phyloP scores from a whole-genome alignment of 2,329 filamentous ascomycete species.

The Fusarium compactum region DNA sequence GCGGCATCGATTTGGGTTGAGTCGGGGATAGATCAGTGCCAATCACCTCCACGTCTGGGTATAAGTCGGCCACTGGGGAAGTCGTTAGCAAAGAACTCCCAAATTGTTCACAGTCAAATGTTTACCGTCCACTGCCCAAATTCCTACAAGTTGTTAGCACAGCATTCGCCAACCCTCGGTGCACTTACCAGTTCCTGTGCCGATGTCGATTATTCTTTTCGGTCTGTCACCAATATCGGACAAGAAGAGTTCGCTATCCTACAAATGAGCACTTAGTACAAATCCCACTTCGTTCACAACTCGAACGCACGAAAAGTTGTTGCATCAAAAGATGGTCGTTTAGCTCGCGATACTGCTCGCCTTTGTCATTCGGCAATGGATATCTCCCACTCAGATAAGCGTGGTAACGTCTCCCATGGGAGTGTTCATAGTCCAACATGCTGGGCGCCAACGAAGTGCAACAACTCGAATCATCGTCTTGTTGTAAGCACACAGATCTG shows the following conservation, averaged over 20 bases:
- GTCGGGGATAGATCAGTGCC: constrained; percentile 61
- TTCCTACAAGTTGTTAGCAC: constrained; percentile 47
- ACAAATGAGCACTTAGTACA: constrained; percentile 7
- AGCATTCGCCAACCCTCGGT: neutral
- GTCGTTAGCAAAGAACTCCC: constrained; percentile 14
- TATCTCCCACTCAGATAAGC: constrained; percentile 59
- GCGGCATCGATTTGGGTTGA: constrained; percentile 63
- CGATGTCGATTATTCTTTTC: constrained; percentile 60
- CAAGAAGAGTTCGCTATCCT: constrained; percentile 56
- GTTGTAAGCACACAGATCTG: constrained; percentile 37
- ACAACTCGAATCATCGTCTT: constrained; percentile 46
- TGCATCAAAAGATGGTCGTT: constrained; percentile 60
- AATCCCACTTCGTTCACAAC: neutral
- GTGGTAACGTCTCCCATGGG: constrained; percentile 57
- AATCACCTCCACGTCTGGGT: constrained; percentile 55
- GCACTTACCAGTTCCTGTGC: constrained; percentile 61
- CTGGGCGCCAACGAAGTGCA: constrained; percentile 52
- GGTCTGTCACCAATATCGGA: constrained; percentile 56
- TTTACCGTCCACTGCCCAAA: constrained; percentile 66
- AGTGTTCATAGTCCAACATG: constrained; percentile 51
- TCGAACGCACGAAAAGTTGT: constrained; percentile 54
- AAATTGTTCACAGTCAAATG: neutral
- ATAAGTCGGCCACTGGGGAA: constrained; percentile 55
- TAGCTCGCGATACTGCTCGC: constrained; percentile 61
- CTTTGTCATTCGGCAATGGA: constrained; percentile 60